Evolutionary conservation across 192 early-diverging fungal genomes (phyloP), one percentile per base, ranked within the genome.

Genomic region (Spizellomyces punctatus): DNA sequence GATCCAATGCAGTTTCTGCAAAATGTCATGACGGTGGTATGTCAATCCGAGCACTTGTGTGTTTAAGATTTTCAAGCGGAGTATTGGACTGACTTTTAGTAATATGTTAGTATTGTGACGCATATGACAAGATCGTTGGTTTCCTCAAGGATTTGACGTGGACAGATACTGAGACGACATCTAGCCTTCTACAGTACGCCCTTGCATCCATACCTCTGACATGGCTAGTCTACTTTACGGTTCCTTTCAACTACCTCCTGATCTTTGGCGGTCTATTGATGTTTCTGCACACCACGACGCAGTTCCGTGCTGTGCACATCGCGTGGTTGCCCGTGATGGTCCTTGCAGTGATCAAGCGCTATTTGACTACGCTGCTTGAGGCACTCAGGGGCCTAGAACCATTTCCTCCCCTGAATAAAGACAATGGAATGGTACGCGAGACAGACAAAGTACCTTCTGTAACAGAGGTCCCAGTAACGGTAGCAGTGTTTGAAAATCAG

Each of bases 401-500:
- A 9, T n/a, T 66, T 17, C 47, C 14, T 21, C 27, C 52, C 52
- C 0, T 19, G 19, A 19, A 55, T 55, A 55, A 2, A 21, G 47
- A 17, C 21, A 10, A 6, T 46, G 64, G 64, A n/a, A 8, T 17
- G 64, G 19, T 17, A 16, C 22, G 64, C 45, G 6, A n/a, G 41
- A 14, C 14, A n/a, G 21, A 50, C 6, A 22, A 50, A 14, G 49
- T 17, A 50, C 10, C n/a, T 46, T 36, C 27, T 3, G 27, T 36
- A 36, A 36, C 27, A 36, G 27, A 36, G 27, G 27, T 36, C 3
- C 27, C 27, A 36, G 27, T 36, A 36, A 54, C 12, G 44, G 71
- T 79, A 21, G 48, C 62, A 8, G 67, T 88, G 2, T 91, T 81
- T 74, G 89, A 92, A 79, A 91, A 92, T 79, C 88, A 92, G 77